Conservation (phyloP, 164 flowering plant genomes). For the Malania oleifera region DNA sequence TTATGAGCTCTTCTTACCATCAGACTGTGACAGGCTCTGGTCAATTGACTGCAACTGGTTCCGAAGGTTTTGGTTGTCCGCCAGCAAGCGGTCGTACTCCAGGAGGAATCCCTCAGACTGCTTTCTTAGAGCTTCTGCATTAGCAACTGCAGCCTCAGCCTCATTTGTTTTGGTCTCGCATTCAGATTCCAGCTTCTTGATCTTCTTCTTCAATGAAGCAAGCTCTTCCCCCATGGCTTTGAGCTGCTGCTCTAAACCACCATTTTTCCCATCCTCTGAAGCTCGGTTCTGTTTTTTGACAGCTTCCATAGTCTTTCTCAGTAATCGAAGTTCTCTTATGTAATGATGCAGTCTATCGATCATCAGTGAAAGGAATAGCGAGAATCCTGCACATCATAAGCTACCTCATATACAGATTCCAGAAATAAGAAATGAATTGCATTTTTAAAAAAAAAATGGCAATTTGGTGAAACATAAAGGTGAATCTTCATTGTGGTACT, state of each 20-base stretch:
- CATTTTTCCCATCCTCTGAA: constrained; percentile 32
- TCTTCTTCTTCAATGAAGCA: constrained; percentile 20
- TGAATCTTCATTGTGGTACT: background rate
- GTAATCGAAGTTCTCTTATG: constrained; percentile 50
- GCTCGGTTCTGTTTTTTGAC: constrained; percentile 38
- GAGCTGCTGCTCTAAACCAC: constrained; percentile 20
- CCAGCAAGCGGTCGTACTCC: constrained; percentile 34
- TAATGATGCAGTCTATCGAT: constrained; percentile 62
- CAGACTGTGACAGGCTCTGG: constrained; percentile 10
- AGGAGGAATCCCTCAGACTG: constrained; percentile 31
- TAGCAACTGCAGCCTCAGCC: constrained; percentile 21
- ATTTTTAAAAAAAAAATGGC: background rate
- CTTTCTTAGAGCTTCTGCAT: constrained; percentile 27
- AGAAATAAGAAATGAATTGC: background rate
- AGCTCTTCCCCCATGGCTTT: constrained; percentile 32
- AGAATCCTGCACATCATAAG: constrained; percentile 37
- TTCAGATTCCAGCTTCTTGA: constrained; percentile 39
- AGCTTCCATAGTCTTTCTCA: constrained; percentile 51
- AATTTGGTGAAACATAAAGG: background rate
- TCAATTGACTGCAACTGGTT: constrained; percentile 24
- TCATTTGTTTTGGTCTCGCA: constrained; percentile 23
- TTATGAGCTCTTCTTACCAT: constrained; percentile 20
- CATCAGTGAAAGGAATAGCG: constrained; percentile 51
- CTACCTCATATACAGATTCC: background rate
- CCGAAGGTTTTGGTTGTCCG: constrained; percentile 33